phyloP scores from a whole-genome alignment of 208 protist species.

The Wallacemonas sp. region DNA sequence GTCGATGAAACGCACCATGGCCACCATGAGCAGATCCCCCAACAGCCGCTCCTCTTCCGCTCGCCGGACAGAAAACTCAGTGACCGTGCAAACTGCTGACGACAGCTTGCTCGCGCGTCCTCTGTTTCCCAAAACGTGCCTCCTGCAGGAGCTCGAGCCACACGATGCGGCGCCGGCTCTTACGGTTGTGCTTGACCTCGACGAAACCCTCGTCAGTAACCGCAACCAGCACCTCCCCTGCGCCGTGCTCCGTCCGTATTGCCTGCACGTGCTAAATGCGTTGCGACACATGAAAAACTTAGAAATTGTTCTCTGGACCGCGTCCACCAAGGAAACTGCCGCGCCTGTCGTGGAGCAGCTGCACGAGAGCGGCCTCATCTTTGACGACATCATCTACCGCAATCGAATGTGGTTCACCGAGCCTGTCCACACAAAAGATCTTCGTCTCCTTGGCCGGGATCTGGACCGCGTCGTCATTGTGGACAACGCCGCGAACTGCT shows the following conservation, averaged over 20 bases:
- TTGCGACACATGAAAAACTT: conserved; percentile 81
- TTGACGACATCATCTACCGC: conserved; percentile 90
- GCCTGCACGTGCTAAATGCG: conserved; percentile 83
- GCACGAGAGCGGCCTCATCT: conserved; percentile 66
- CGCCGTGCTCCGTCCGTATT: conserved; percentile 86
- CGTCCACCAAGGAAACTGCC: conserved; percentile 89
- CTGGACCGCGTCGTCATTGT: conserved; percentile 88
- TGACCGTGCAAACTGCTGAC: conserved; percentile 1
- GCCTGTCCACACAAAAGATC: conserved; percentile 91
- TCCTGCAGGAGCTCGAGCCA: conserved; percentile 56
- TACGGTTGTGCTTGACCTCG: conserved; percentile 91
- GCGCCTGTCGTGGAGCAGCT: conserved; percentile 82
- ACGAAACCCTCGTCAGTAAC: conserved; percentile 93
- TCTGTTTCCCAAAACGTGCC: conserved; percentile 53
- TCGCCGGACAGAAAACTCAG: conserved; percentile 7
- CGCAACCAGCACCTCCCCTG: conserved; percentile 45
- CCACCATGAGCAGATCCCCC: not conserved
- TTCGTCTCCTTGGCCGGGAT: conserved; percentile 89
- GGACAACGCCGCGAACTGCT: conserved; percentile 92
- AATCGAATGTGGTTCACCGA: conserved; percentile 91
- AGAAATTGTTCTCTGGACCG: conserved; percentile 93
- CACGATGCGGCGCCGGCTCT: conserved; percentile 58
- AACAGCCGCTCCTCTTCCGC: conserved; percentile 1
- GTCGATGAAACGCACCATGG: conserved; percentile 14
- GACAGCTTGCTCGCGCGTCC: conserved; percentile 31